Evolutionary conservation across 2,329 filamentous ascomycete species (phyloP).

Genomic region (Phaeosphaeria sp.): DNA sequence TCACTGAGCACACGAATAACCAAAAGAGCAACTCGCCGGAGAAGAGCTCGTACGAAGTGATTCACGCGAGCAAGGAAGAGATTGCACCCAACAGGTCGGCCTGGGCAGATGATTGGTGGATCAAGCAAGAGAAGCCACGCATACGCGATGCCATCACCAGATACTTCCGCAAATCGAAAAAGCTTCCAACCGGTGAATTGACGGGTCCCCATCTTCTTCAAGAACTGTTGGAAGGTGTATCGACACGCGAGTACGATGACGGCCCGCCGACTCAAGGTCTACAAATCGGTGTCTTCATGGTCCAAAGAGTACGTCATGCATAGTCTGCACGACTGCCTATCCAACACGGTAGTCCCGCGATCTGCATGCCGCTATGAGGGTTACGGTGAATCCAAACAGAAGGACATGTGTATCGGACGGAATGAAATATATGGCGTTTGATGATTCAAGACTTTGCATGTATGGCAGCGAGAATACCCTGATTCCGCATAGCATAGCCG

Average conservation of each 20-base stretch:
- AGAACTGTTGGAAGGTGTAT: constrained; percentile 66
- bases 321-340: constrained; percentile 10
- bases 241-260: constrained; percentile 55
- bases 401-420: neutral
- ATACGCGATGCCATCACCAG: constrained; percentile 60
- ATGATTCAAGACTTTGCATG: constrained; percentile 1
- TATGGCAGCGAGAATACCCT: constrained; percentile 7
- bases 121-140: constrained; percentile 68
- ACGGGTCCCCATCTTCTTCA: constrained; percentile 64
- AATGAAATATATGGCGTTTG: constrained; percentile 3
- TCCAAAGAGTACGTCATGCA: constrained; percentile 37
- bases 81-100: constrained; percentile 59
- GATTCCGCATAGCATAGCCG: constrained; percentile 23
- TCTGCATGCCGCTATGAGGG: constrained; percentile 4
- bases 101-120: constrained; percentile 69
- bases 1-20: constrained; percentile 33
- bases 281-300: constrained; percentile 57
- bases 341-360: neutral
- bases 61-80: constrained; percentile 60
- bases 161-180: constrained; percentile 54
- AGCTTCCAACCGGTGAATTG: constrained; percentile 53
- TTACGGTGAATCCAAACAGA: neutral
- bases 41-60: constrained; percentile 52
- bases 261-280: constrained; percentile 53
- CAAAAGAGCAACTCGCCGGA: constrained; percentile 35